Conservation (phyloP, 352 stramenopile species). For the Stramenopiles sp. region DNA sequence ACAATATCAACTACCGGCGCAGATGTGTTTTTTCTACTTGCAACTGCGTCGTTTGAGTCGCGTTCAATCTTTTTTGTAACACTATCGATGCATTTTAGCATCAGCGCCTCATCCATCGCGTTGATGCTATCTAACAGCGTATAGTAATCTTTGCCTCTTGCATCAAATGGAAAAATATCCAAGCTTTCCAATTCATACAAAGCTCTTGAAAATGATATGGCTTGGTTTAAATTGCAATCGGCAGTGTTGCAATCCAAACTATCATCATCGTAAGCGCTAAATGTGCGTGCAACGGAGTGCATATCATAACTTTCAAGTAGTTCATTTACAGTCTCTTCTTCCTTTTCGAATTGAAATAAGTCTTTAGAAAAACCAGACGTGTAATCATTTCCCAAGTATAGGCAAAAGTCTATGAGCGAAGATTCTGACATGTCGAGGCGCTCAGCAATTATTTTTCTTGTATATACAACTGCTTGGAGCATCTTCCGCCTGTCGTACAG, state of each 20-base stretch:
- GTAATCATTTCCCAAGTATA: constrained; percentile 65
- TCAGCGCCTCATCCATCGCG: not conserved
- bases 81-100: not conserved
- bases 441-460: constrained; percentile 35
- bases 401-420: constrained; percentile 51
- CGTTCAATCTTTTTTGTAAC: not conserved
- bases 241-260: not conserved
- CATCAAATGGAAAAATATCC: not conserved
- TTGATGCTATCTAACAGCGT: not conserved
- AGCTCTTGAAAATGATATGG: not conserved
- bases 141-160: not conserved
- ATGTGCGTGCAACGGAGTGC: not conserved
- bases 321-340: not conserved
- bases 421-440: constrained; percentile 37
- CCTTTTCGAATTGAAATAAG: not conserved
- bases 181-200: not conserved
- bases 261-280: not conserved
- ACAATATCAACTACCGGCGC: not conserved
- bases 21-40: not conserved
- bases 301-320: not conserved
- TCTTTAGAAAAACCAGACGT: constrained; percentile 25
- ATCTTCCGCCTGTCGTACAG: not conserved
- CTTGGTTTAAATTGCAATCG: not conserved
- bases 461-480: constrained; percentile 46
- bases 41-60: not conserved